Conservation (phyloP, 2,329 filamentous ascomycete species). For the Botrytis sinoallii region DNA sequence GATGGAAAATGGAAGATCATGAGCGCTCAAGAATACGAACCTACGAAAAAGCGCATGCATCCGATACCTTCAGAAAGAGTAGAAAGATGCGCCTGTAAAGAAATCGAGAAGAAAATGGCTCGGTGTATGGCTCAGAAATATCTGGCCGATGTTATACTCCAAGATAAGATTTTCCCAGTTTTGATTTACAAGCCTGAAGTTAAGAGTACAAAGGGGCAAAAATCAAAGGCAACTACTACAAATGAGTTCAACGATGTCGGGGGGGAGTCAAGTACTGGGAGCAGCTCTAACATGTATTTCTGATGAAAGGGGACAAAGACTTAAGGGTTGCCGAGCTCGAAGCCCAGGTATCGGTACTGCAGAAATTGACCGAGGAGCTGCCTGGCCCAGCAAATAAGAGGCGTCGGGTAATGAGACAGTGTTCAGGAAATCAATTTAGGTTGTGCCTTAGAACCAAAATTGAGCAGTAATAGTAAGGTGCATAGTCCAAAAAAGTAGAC, state of each 20-base stretch:
- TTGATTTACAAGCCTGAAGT: background rate
- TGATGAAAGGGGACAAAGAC: background rate
- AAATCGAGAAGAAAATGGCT: background rate
- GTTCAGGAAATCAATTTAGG: background rate
- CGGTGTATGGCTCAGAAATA: background rate
- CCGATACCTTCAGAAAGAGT: background rate
- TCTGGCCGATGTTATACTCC: background rate
- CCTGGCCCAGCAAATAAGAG: background rate
- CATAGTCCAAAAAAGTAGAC: background rate
- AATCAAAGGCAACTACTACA: background rate
- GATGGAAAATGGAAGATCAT: background rate
- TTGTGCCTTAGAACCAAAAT: background rate
- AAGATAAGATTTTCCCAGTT: background rate
- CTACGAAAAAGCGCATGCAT: fast-evolving
- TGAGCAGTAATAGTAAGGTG: background rate
- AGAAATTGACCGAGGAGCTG: background rate
- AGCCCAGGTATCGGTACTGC: background rate
- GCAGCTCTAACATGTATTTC: background rate
- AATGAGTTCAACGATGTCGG: background rate
- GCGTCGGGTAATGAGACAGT: no score
- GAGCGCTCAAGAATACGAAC: background rate
- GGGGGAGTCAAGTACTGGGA: background rate
- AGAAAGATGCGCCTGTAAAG: background rate
- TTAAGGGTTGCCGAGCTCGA: background rate
- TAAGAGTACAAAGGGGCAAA: background rate